Conservation (phyloP, 2,329 filamentous ascomycete species). For the Knufia fluminis region DNA sequence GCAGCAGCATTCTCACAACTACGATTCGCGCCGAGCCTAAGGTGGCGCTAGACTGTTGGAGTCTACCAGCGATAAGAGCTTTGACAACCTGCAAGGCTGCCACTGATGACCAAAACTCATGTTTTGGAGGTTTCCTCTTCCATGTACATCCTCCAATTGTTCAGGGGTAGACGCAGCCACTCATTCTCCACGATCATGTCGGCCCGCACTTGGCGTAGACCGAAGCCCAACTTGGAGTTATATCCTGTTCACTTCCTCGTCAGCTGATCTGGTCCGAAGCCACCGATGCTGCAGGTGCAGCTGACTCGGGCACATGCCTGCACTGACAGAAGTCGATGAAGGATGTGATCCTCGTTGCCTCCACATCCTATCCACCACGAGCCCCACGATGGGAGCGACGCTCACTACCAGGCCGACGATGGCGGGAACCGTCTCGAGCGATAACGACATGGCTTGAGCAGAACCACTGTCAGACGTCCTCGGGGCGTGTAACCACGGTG, state of each 20-base stretch:
- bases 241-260: background rate
- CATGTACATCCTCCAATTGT: no score
- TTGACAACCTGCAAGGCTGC: no score
- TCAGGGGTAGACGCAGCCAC: no score
- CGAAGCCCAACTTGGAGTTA: no score
- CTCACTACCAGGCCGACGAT: constrained; percentile 1
- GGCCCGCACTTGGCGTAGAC: no score
- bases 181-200: no score
- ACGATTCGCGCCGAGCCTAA: no score
- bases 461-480: background rate
- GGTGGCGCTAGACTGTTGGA: no score
- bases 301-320: background rate
- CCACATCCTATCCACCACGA: background rate
- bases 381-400: background rate
- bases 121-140: no score
- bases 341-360: background rate
- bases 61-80: no score
- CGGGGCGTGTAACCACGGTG: background rate
- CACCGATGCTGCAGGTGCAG: background rate
- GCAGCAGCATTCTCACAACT: no score
- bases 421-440: background rate
- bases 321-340: background rate
- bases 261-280: background rate
- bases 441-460: background rate
- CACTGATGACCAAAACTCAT: no score